Evolutionary conservation across 169 alveolate species (phyloP), one percentile per base, ranked within the genome.

Genomic region (Fabrea salina): DNA sequence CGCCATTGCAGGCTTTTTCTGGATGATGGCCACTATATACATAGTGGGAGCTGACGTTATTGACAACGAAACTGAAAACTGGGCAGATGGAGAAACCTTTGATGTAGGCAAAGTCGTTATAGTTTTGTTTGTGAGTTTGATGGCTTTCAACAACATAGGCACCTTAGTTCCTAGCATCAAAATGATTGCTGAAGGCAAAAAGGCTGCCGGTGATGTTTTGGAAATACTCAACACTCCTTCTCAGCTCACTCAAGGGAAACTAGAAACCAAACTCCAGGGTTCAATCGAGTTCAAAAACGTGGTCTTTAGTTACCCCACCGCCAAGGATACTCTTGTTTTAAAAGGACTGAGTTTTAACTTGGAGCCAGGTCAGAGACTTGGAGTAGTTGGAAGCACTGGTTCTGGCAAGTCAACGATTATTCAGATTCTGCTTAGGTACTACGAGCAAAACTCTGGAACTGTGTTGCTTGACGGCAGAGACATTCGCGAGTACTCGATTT

Each of bases 371-470:
- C 54, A 61, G 19, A 30, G 56, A 22, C 19, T 22, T 22, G 74
- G 74, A 30, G 19, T 61, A 30, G 43, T 22, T 33, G 74, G 74
- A 8, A 22, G 33, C 11, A 61, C 74, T 22, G 74, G 74, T 7
- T 22, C 78, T 37, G 97, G 97, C 19, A 93, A 93, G 75, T 75
- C 91, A 35, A 90, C 97, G 3, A 83, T 93, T 32, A 82, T 86
- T 25, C 68, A 93, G 43, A 40, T 93, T 47, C 79, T 93, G 25
- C 86, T 87, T 59, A 85, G 95, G 54, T 90, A 87, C 78, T 93
- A 93, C 71, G 95, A 93, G 68, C 91, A 91, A 43, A 77, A 70
- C 47, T 56, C 67, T 33, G 97, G 97, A 32, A 51, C 33, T 30
- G 81, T 93, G 3, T 37, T 70, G 5, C 41, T 90, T 4, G 94